A percentile compares a stretch with the other conserved stretches of the same genome.
Evolutionary conservation across 345 rosid species (phyloP).

Genomic region (Leavenworthia alabamica): DNA sequence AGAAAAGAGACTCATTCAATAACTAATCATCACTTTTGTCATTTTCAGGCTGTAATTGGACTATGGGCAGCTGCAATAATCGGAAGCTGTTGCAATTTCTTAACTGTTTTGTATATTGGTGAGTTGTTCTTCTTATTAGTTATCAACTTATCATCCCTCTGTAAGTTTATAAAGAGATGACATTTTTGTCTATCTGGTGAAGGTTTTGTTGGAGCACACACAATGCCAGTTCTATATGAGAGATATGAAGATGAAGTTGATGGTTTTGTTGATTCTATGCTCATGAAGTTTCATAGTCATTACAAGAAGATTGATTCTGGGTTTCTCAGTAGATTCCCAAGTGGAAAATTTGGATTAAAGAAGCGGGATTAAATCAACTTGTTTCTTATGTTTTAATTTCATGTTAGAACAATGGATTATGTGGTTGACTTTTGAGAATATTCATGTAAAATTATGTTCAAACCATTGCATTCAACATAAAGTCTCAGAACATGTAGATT

Average conservation of each 20-base stretch:
- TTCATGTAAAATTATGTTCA: background rate
- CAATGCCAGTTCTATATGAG: conserved; percentile 86
- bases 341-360: conserved; percentile 55
- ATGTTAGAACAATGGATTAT: conserved; percentile 16
- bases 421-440: background rate
- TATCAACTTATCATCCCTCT: too few relatives aligned
- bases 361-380: conserved; percentile 42
- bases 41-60: conserved; percentile 52
- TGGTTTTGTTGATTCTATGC: conserved; percentile 40
- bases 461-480: too few relatives aligned
- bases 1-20: background rate
- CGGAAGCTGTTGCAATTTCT: conserved; percentile 95
- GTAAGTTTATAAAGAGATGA: background rate
- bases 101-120: conserved; percentile 89
- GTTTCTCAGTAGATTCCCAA: conserved; percentile 65
- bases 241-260: conserved; percentile 76
- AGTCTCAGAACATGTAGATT: too few relatives aligned
- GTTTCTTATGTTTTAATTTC: background rate
- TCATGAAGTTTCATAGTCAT: conserved; percentile 53
- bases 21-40: background rate
- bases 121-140: conserved; percentile 21
- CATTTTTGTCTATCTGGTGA: background rate
- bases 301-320: conserved; percentile 58
- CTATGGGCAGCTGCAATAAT: conserved; percentile 71
- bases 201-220: conserved; percentile 94